Evolutionary conservation across 208 protist species (phyloP).

Genomic region (Angomonas ambiguus): DNA sequence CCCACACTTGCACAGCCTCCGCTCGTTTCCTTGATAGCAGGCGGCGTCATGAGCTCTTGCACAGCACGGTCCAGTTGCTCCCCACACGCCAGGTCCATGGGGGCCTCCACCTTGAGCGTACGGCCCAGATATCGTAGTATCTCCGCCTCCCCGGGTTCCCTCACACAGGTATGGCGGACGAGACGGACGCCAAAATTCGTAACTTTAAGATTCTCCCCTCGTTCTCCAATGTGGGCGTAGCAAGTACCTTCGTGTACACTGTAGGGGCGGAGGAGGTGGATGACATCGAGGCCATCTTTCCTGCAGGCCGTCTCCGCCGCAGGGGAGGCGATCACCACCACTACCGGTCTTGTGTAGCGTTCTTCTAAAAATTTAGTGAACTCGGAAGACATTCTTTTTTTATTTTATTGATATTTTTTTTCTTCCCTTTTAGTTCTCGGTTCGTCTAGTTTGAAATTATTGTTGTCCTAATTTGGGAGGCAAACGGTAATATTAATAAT

Average conservation of each 20-base stretch:
- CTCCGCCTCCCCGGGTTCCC: slow-evolving; percentile 22
- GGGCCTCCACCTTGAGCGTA: slow-evolving; percentile 28
- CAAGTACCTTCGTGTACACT: slow-evolving; percentile 30
- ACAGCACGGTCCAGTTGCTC: slow-evolving; percentile 66
- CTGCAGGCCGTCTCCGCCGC: slow-evolving; percentile 35
- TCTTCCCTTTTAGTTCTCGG: not conserved
- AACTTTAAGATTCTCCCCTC: slow-evolving; percentile 38
- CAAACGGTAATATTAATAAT: slow-evolving; percentile 10
- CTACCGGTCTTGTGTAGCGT: slow-evolving; percentile 65
- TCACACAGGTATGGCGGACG: slow-evolving; percentile 56
- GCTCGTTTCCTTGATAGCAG: not conserved
- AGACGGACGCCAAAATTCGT: slow-evolving; percentile 69
- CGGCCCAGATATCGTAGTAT: slow-evolving; percentile 28
- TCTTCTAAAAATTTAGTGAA: slow-evolving; percentile 59
- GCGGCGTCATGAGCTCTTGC: slow-evolving; percentile 28
- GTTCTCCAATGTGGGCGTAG: slow-evolving; percentile 42
- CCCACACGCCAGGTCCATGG: slow-evolving; percentile 64
- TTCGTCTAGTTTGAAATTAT: too few relatives aligned
- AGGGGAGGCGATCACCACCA: slow-evolving; percentile 52
- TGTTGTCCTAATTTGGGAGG: not conserved
- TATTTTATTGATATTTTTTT: not conserved
- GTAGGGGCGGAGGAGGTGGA: slow-evolving; percentile 76
- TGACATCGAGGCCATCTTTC: slow-evolving; percentile 58
- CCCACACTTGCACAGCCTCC: not conserved
- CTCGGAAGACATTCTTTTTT: slow-evolving; percentile 16